Evolutionary conservation across 2,329 filamentous ascomycete genomes (phyloP), one percentile per base, ranked within the genome.

Genomic region (Macrophomina tecta): DNA sequence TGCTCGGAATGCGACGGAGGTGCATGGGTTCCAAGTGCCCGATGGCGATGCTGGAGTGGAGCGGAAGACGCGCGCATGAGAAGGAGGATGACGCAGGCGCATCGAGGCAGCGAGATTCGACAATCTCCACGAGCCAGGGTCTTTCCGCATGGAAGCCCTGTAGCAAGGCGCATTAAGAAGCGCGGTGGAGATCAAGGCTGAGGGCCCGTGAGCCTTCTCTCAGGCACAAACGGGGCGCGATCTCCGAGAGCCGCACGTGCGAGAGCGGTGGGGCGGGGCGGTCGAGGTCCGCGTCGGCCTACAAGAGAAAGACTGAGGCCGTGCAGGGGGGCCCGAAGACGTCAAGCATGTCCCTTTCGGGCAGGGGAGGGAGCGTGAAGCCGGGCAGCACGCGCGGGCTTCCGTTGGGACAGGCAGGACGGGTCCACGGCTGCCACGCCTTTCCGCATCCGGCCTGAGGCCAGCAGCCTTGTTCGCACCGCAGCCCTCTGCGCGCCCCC

Each of bases 391-490:
- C 53, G 53, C n/a, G 36, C n/a, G 14, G 34, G 4, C 42, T 40
- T 23, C 23, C 53, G 14, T 58, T 49, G 8, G 46, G n/a, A 23
- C 5, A 16, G 46, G 46, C 23, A 2, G 1, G 23, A 23, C 23
- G 23, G 23, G 23, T 23, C n/a, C 18, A 34, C 42, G 40, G 38
- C 42, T 11, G 40, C 56, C 42, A 23, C 23, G 36, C n/a, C 28
- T 34, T n/a, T 18, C 12, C 55, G n/a, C 1, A 28, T 14, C 55
- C n/a, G 32, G 55, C n/a, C 14, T 58, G 38, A 23, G 23, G 55
- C 23, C 42, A 51, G 36, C 7, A 38, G 63, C 63, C 42, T 38
- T 65, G 63, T 48, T 49, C 63, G 40, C 51, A 38, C 51, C n/a
- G 52, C 63, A 58, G 51, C 32, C 51, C 30, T 28, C 32, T 18